phyloP scores from a whole-genome alignment of 495 filamentous ascomycete species.

The Neurospora sp. region DNA sequence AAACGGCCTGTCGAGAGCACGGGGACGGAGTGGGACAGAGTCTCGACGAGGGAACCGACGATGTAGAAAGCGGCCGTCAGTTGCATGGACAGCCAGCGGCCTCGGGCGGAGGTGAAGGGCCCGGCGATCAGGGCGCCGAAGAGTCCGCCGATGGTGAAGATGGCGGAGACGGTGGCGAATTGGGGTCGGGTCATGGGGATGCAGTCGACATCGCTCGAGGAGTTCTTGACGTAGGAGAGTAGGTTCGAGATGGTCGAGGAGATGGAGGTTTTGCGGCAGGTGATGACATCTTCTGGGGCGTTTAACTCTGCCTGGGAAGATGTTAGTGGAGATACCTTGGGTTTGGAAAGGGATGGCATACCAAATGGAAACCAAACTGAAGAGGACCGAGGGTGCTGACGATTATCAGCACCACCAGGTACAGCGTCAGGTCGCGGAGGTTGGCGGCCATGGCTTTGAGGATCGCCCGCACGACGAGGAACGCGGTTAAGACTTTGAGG shows the following conservation, averaged over 20 bases:
- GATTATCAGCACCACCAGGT: slow-evolving; percentile 53
- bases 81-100: slow-evolving; percentile 62
- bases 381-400: slow-evolving; percentile 69
- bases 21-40: slow-evolving; percentile 54
- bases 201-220: slow-evolving; percentile 54
- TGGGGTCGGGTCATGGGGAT: slow-evolving; percentile 68
- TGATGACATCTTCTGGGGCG: slow-evolving; percentile 82
- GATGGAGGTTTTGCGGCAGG: slow-evolving; percentile 57
- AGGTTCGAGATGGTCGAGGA: slow-evolving; percentile 25
- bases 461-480: not conserved
- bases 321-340: slow-evolving; percentile 11
- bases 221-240: slow-evolving; percentile 15
- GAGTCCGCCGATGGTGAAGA: slow-evolving; percentile 87
- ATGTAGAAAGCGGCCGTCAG: slow-evolving; percentile 65
- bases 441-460: slow-evolving; percentile 22
- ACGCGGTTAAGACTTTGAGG: not conserved
- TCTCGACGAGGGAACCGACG: slow-evolving; percentile 64
- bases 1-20: slow-evolving; percentile 64
- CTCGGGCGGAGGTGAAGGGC: slow-evolving; percentile 59
- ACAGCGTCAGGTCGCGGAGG: slow-evolving; percentile 44
- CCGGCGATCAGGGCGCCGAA: slow-evolving; percentile 71
- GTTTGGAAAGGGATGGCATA: slow-evolving; percentile 26
- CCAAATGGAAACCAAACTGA: slow-evolving; percentile 91
- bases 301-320: slow-evolving; percentile 75
- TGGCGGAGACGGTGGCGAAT: slow-evolving; percentile 74